Evolutionary conservation across 2,329 filamentous ascomycete species (phyloP).

Genomic region (Harringtonia lauricola): DNA sequence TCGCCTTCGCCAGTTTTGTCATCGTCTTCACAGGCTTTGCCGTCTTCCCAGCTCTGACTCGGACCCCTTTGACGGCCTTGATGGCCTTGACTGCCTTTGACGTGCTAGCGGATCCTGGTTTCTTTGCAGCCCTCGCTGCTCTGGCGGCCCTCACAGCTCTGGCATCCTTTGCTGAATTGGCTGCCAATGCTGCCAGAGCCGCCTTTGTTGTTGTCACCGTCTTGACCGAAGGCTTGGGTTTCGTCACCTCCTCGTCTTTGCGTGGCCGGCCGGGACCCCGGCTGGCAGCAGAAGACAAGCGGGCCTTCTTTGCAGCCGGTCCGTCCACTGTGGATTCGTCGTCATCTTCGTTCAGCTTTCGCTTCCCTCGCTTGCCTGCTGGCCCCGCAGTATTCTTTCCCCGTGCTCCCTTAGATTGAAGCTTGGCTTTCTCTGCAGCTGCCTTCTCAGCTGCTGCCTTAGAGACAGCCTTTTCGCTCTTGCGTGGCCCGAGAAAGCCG

Average conservation of each 20-base stretch:
- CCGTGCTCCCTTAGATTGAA: no score
- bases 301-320: conserved; percentile 7
- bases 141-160: conserved; percentile 4
- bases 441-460: conserved; percentile 3
- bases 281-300: neutral
- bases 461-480: conserved; percentile 27
- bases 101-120: conserved; percentile 14
- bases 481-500: conserved; percentile 51
- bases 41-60: neutral
- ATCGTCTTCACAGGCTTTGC: conserved; percentile 11
- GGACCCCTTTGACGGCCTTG: neutral
- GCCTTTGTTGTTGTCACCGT: conserved; percentile 8
- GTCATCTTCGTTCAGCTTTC: conserved; percentile 5
- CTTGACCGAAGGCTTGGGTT: neutral
- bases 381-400: neutral
- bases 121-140: conserved; percentile 15
- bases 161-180: conserved; percentile 3
- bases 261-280: conserved; percentile 2
- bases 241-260: neutral
- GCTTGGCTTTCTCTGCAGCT: conserved; percentile 5
- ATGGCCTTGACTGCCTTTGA: conserved; percentile 10
- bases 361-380: conserved; percentile 4
- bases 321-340: neutral
- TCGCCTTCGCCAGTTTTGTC: conserved; percentile 23
- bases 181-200: conserved; percentile 4